phyloP scores from a whole-genome alignment of 2,329 filamentous ascomycete genomes.

The Didymella exigua region DNA sequence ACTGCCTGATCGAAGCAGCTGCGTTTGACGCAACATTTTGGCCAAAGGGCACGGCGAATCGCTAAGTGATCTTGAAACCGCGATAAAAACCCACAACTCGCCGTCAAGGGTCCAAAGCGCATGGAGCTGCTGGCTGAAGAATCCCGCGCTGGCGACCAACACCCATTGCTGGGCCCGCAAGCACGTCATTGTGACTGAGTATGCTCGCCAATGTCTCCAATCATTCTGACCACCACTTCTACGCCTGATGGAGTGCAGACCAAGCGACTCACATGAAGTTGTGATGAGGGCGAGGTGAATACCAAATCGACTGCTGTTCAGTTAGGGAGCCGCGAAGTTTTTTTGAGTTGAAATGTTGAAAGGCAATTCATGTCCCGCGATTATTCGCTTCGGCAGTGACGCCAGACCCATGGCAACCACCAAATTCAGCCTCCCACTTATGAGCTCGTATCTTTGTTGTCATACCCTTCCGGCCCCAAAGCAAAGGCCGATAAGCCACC shows the following conservation, averaged over 20 bases:
- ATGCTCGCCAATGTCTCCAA: not conserved
- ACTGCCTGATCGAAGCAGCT: not conserved
- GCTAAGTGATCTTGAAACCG: not conserved
- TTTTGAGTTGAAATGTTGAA: not conserved
- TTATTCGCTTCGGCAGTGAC: slow-evolving; percentile 9
- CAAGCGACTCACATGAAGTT: not conserved
- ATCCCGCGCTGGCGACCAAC: slow-evolving; percentile 7
- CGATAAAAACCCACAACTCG: not conserved
- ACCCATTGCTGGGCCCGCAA: not conserved
- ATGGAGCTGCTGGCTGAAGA: not conserved
- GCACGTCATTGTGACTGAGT: slow-evolving; percentile 7
- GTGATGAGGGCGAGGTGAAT: not conserved
- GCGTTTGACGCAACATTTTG: too few species aligned
- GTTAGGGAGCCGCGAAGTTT: slow-evolving; percentile 5
- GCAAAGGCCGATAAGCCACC: not conserved
- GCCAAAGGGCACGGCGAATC: not conserved
- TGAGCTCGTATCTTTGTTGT: not conserved
- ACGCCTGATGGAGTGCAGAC: not conserved
- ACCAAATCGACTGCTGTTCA: slow-evolving; percentile 1
- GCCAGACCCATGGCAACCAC: not conserved
- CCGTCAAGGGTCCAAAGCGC: not conserved
- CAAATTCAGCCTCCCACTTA: not conserved
- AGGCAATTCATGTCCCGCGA: slow-evolving; percentile 4
- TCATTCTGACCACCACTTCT: not conserved
- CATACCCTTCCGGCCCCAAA: not conserved